Base-by-base conservation (phyloP, 768 basidiomycete species). In the Tulasnella sp. region DNA sequence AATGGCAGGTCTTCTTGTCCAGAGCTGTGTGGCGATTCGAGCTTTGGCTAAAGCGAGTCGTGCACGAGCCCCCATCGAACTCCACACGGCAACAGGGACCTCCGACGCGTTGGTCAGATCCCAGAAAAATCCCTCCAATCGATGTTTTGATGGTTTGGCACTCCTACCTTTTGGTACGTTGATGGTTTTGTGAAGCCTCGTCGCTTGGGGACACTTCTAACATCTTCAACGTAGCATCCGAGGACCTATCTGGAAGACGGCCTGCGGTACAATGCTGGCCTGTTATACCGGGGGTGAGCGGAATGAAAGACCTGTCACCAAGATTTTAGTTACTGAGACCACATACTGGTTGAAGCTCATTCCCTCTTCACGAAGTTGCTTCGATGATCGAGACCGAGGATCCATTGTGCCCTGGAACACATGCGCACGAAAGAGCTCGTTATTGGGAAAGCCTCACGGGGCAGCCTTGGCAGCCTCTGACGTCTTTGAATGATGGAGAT, bases 111-210 rank as follows among this genome's bases (percentile, higher is more conserved):
- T 22, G 49, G 69, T 22, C 77, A 22, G 38, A 64, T 25, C 22
- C 29, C 17, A n/a, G n/a, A 19, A 40, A 42, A 15, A 42, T 76
- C 1, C 79, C 79, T 9, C 80, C 80, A 6, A 19, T 80, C 0
- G 79, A 80, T 38, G 79, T 79, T 34, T 38, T 71, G 3, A 77
- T 80, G 71, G 77, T 78, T 7, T 77, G 78, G 76, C 80, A 80
- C 37, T 11, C 75, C 1, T 79, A 75, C 38, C 31, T 68, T 22
- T 75, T 80, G 38, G 78, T 79, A 29, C 14, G 78, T 77, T 15
- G 5, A 22, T n/a, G n/a, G n/a, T n/a, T n/a, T n/a, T n/a, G n/a
- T n/a, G 25, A 3, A 39, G 29, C 25, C 31, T 22, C 17, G 25
- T 31, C 6, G 22, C 15, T 36, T n/a, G 7, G 12, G 29, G 38